phyloP scores from a whole-genome alignment of 345 rosid species.

The Noccaea caerulescens region DNA sequence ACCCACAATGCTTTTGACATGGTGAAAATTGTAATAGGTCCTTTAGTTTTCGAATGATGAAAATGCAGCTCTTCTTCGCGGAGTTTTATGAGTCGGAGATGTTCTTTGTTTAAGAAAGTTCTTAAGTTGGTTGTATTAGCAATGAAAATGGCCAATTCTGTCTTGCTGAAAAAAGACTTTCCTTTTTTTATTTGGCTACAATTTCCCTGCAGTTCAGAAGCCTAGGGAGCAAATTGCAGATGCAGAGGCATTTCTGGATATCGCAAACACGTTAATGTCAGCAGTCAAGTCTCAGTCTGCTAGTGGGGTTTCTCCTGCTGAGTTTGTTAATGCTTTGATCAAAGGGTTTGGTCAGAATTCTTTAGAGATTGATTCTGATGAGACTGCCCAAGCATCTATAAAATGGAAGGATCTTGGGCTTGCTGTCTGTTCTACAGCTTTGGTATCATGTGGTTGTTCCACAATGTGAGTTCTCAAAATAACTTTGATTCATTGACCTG shows the following conservation, averaged over 20 bases:
- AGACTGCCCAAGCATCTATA: constrained; percentile 49
- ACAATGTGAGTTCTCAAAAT: constrained; percentile 70
- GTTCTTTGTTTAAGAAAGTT: too few species aligned
- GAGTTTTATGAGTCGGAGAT: not conserved
- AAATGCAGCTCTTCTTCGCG: not conserved
- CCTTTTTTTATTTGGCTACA: not conserved
- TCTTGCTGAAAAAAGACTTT: constrained; percentile 15
- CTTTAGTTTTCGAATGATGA: not conserved
- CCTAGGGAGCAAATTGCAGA: constrained; percentile 95
- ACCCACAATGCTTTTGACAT: constrained; percentile 5
- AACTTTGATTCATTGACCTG: not conserved
- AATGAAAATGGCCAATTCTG: not conserved
- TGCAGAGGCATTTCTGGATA: constrained; percentile 84
- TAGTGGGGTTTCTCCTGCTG: constrained; percentile 66
- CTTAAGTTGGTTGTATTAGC: not conserved
- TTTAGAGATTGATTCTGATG: constrained; percentile 45
- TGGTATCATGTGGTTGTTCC: constrained; percentile 57
- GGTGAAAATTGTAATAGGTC: not conserved
- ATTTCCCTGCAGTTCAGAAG: constrained; percentile 56
- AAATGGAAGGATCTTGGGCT: constrained; percentile 79
- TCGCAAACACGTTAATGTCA: constrained; percentile 65
- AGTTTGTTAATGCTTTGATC: constrained; percentile 60
- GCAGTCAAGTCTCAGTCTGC: constrained; percentile 72
- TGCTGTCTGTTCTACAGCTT: constrained; percentile 58
- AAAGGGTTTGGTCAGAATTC: constrained; percentile 54